Conservation (phyloP, 2,329 filamentous ascomycete genomes). For the Fusarium sp. region DNA sequence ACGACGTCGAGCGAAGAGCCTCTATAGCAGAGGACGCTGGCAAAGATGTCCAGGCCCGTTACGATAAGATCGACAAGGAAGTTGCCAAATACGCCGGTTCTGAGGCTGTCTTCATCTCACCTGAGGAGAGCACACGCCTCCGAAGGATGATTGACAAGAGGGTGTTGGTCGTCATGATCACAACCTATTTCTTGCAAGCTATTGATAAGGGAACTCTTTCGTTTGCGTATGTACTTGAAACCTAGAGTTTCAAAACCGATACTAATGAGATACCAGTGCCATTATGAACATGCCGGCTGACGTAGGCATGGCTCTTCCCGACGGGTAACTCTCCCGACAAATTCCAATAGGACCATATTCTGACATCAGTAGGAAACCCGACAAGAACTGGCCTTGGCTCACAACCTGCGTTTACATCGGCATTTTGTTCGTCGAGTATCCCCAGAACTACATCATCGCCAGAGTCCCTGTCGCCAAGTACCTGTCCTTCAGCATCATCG, state of each 20-base stretch:
- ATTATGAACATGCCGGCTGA: constrained; percentile 74
- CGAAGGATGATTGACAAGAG: constrained; percentile 77
- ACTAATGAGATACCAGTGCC: constrained; percentile 48
- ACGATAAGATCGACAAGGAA: constrained; percentile 71
- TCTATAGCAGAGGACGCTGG: too few species aligned
- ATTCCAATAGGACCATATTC: background rate
- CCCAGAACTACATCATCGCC: constrained; percentile 73
- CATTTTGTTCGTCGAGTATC: constrained; percentile 80
- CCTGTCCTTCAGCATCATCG: constrained; percentile 73
- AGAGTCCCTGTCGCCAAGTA: constrained; percentile 79
- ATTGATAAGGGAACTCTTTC: constrained; percentile 78
- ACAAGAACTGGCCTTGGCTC: constrained; percentile 67
- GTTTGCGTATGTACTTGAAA: constrained; percentile 59
- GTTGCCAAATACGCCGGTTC: constrained; percentile 73
- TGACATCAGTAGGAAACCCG: background rate
- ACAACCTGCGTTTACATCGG: constrained; percentile 83
- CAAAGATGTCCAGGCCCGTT: too few species aligned
- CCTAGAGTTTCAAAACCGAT: too few species aligned
- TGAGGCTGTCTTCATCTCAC: constrained; percentile 69
- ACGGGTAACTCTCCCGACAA: constrained; percentile 47
- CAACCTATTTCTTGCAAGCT: constrained; percentile 80
- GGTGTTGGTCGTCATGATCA: constrained; percentile 79
- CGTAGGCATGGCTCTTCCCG: constrained; percentile 60
- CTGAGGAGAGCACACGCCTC: constrained; percentile 73
- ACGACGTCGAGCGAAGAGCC: too few species aligned